phyloP scores from a whole-genome alignment of 352 stramenopile genomes.

The Globisporangium parvum region DNA sequence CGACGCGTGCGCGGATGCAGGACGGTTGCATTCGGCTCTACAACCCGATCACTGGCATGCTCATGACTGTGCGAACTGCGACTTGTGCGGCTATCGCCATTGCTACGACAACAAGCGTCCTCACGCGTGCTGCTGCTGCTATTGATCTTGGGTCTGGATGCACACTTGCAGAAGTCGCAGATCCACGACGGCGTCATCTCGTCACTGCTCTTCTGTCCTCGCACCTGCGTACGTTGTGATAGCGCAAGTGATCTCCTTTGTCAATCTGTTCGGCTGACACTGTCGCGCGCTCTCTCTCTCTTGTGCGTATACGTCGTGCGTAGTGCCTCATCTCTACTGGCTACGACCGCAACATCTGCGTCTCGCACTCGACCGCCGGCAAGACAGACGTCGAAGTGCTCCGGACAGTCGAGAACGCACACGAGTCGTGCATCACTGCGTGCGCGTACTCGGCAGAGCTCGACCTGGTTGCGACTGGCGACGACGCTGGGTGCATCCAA shows the following conservation, averaged over 20 bases:
- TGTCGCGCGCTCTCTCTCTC: constrained; percentile 1
- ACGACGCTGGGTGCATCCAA: constrained; percentile 47
- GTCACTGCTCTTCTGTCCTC: constrained; percentile 51
- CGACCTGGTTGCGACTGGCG: constrained; percentile 48
- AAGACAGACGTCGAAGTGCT: constrained; percentile 51
- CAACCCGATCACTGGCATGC: constrained; percentile 55
- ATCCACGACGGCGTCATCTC: constrained; percentile 56
- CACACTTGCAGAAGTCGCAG: constrained; percentile 28
- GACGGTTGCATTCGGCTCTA: constrained; percentile 59
- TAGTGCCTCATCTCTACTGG: constrained; percentile 66
- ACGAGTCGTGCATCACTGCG: constrained; percentile 52
- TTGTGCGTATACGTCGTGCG: neutral
- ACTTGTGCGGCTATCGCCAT: neutral
- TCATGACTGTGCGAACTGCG: constrained; percentile 43
- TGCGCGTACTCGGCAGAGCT: constrained; percentile 35
- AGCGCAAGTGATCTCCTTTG: neutral
- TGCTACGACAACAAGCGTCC: too few relatives aligned
- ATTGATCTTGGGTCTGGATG: neutral
- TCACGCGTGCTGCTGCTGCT: neutral
- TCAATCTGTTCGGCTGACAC: neutral
- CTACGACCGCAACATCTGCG: constrained; percentile 47
- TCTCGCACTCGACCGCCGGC: constrained; percentile 37
- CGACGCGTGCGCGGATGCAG: constrained; percentile 11
- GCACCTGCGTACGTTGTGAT: constrained; percentile 31
- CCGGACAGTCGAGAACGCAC: constrained; percentile 55